Percentiles rank a stretch among this genome's conserved stretches.
Evolutionary conservation across 2,329 filamentous ascomycete genomes (phyloP).

Genomic region (Cladophialophora chaetospira): DNA sequence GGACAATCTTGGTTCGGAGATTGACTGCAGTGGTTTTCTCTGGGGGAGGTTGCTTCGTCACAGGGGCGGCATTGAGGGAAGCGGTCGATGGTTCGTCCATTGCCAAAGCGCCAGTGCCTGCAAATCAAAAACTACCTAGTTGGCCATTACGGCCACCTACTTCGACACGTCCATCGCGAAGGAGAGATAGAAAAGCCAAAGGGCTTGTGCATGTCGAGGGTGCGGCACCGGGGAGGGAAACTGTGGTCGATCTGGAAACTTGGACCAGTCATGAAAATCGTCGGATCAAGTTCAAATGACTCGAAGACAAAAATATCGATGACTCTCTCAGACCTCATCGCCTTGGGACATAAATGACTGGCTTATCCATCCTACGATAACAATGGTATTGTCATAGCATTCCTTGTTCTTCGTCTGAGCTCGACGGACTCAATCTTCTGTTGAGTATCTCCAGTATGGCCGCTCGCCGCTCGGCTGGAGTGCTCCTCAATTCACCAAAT

Average conservation of each 20-base stretch:
- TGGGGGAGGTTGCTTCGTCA: conserved; percentile 62
- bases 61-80: conserved; percentile 1
- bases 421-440: neutral
- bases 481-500: neutral
- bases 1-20: conserved; percentile 72
- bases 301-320: neutral
- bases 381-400: neutral
- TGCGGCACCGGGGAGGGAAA: neutral
- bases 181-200: neutral
- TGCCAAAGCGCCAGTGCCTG: neutral
- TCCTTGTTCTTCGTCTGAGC: neutral
- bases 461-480: neutral
- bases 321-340: too few relatives aligned
- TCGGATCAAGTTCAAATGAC: neutral
- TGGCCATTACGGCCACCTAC: neutral
- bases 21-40: conserved; percentile 71
- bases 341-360: too few relatives aligned
- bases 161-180: neutral
- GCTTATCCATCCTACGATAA: too few relatives aligned
- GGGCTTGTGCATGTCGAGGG: neutral
- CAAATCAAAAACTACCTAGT: neutral
- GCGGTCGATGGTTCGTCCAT: conserved; percentile 11
- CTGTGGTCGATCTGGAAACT: conserved; percentile 2
- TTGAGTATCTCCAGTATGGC: conserved; percentile 1
- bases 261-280: neutral